A percentile compares a stretch with the other conserved stretches of the same genome.
Conservation (phyloP, 1,139 yeast genomes). For the Magnusiomyces sp. region DNA sequence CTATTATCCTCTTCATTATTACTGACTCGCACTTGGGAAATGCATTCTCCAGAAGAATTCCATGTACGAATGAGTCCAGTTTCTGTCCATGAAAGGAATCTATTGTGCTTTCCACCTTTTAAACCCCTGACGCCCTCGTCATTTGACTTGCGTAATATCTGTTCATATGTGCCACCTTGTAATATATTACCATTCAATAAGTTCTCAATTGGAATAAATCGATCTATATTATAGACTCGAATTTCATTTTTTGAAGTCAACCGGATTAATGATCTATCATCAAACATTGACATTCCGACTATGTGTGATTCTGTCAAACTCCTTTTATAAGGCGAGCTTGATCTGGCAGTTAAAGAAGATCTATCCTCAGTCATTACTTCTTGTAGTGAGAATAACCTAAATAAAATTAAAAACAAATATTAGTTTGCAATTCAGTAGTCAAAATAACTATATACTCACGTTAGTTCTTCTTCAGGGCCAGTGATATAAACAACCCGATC, state of each 20-base stretch:
- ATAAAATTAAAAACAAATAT: background rate
- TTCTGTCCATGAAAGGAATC: conserved; percentile 25
- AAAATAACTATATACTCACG: conserved; percentile 1
- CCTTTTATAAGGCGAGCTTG: background rate
- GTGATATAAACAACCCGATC: conserved; percentile 18
- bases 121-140: conserved; percentile 10
- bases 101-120: background rate
- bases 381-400: conserved; percentile 6
- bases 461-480: conserved; percentile 15
- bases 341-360: no score
- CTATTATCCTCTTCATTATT: background rate
- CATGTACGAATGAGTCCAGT: conserved; percentile 22
- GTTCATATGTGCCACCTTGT: background rate
- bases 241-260: conserved; percentile 6
- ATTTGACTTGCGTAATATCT: conserved; percentile 3
- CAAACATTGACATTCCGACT: conserved; percentile 4
- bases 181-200: no score
- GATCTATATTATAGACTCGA: conserved; percentile 1
- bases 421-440: no score
- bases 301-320: background rate
- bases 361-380: background rate
- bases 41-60: conserved; percentile 18
- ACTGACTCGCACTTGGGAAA: conserved; percentile 6
- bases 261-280: conserved; percentile 1
- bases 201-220: background rate